phyloP scores from a whole-genome alignment of 192 early-diverging fungal species.

The Phycomyces nitens region DNA sequence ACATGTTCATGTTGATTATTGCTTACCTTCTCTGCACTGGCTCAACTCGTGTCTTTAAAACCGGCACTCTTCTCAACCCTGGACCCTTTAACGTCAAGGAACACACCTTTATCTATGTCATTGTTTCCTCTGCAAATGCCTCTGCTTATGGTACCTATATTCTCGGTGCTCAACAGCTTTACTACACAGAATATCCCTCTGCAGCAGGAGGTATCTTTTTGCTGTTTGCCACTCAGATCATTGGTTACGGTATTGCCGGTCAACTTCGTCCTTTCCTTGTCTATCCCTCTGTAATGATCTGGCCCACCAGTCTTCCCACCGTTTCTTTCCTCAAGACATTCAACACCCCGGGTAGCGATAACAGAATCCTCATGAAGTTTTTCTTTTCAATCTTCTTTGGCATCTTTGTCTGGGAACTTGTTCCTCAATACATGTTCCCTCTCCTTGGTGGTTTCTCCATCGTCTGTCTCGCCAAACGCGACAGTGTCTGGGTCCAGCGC shows the following conservation, averaged over 20 bases:
- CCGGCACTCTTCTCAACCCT: constrained; percentile 41
- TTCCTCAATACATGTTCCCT: constrained; percentile 40
- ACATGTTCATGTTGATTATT: constrained; percentile 69
- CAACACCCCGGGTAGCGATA: constrained; percentile 15
- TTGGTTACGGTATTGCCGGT: constrained; percentile 57
- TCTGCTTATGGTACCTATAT: constrained; percentile 71
- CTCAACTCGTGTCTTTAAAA: constrained; percentile 57
- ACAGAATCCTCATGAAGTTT: constrained; percentile 16
- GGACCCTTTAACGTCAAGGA: constrained; percentile 33
- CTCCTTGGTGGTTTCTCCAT: constrained; percentile 32
- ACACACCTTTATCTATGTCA: constrained; percentile 42
- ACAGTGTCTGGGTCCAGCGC: constrained; percentile 23
- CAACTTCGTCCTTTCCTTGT: constrained; percentile 48
- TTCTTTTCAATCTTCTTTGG: constrained; percentile 30
- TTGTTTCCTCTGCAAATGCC: constrained; percentile 61
- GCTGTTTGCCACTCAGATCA: constrained; percentile 43
- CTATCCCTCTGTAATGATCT: constrained; percentile 50
- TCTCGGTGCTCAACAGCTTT: constrained; percentile 64
- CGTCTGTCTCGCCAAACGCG: constrained; percentile 31
- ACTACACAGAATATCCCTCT: constrained; percentile 59
- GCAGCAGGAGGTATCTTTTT: constrained; percentile 36
- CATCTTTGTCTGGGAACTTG: constrained; percentile 32
- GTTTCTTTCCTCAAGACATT: constrained; percentile 45
- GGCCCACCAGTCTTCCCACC: constrained; percentile 46
- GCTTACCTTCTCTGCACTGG: constrained; percentile 67